These are phyloP conservation scores for Stephanodiscus minutulus DNA, from an alignment of 108 stramenopile genomes.

Conservation along the genomic window DNA sequence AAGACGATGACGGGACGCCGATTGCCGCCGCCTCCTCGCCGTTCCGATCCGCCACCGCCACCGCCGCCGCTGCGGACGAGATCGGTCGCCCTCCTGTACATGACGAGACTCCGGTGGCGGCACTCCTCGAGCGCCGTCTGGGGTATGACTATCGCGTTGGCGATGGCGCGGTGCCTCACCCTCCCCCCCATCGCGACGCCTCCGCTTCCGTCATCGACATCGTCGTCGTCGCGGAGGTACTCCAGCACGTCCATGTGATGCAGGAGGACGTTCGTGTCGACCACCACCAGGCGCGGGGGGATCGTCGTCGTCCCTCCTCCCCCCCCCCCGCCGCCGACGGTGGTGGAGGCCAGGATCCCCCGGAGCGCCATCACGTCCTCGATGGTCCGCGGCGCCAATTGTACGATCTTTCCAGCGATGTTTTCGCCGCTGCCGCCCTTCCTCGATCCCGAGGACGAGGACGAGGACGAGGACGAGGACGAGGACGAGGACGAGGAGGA, in stretches of 20 bases:
- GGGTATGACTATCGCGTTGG: slow-evolving; percentile 79
- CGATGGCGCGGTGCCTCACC: slow-evolving; percentile 47
- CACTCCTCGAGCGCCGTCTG: slow-evolving; percentile 83
- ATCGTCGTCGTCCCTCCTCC: neutral
- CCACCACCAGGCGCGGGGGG: slow-evolving; percentile 52
- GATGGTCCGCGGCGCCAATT: slow-evolving; percentile 62
- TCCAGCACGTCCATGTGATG: slow-evolving; percentile 88
- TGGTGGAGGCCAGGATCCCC: slow-evolving; percentile 11
- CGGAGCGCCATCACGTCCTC: slow-evolving; percentile 46
- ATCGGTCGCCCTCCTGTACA: slow-evolving; percentile 78
- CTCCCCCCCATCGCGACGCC: neutral
- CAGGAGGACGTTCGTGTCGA: slow-evolving; percentile 84
- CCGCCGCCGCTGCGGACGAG: slow-evolving; percentile 37
- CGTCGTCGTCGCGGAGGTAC: slow-evolving; percentile 40
- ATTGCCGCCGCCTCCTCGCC: slow-evolving; percentile 24
- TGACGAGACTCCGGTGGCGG: slow-evolving; percentile 65
- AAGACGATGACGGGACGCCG: slow-evolving; percentile 66
- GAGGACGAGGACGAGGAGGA: slow-evolving; percentile 1
- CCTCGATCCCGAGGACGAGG: too few species aligned
- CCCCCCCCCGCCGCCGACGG: slow-evolving; percentile 6
- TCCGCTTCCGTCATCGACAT: slow-evolving; percentile 2
- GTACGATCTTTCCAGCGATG: slow-evolving; percentile 55
- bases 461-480: too few species aligned
- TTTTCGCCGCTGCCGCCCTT: slow-evolving; percentile 22
- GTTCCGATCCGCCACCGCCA: neutral